Evolutionary conservation across 306 rosid genomes (phyloP).

Genomic region (Chamaecrista fasciculata): DNA sequence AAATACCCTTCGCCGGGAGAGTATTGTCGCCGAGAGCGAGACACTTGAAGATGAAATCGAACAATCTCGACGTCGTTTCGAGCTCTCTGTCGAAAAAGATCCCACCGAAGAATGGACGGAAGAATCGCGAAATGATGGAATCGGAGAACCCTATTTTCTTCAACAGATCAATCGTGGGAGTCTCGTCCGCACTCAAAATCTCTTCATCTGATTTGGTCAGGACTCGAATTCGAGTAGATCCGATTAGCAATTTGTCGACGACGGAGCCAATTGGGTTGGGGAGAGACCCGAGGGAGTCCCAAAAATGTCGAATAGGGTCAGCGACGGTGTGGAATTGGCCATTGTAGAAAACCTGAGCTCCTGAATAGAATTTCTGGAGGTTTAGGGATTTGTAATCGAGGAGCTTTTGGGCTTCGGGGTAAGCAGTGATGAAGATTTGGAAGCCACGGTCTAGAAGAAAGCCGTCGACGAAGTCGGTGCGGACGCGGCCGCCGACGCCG

Average conservation of each 20-base stretch:
- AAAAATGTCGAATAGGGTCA: constrained; percentile 67
- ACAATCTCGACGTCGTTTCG: constrained; percentile 67
- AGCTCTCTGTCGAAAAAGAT: constrained; percentile 71
- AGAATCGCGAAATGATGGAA: constrained; percentile 57
- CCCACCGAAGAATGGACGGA: constrained; percentile 84
- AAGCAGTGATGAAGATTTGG: constrained; percentile 92
- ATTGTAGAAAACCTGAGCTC: constrained; percentile 55
- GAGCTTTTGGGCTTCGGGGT: constrained; percentile 75
- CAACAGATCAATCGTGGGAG: constrained; percentile 56
- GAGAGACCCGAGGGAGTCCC: constrained; percentile 56
- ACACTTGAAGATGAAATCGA: constrained; percentile 82
- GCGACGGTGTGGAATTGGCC: constrained; percentile 85
- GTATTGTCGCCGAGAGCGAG: constrained; percentile 87
- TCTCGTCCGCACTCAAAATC: constrained; percentile 45
- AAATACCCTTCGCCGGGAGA: constrained; percentile 79
- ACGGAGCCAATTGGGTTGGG: constrained; percentile 68
- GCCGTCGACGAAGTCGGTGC: constrained; percentile 71
- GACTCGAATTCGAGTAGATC: constrained; percentile 46
- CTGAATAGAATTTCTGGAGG: constrained; percentile 72
- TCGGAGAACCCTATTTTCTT: constrained; percentile 61
- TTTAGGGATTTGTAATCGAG: constrained; percentile 59
- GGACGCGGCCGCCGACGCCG: constrained; percentile 75
- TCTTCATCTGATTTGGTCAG: constrained; percentile 52
- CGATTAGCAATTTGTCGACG: constrained; percentile 66
- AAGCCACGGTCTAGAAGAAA: constrained; percentile 87